Evolutionary conservation across 1,139 yeast species (phyloP).

Genomic region (Suhomyces maxii): DNA sequence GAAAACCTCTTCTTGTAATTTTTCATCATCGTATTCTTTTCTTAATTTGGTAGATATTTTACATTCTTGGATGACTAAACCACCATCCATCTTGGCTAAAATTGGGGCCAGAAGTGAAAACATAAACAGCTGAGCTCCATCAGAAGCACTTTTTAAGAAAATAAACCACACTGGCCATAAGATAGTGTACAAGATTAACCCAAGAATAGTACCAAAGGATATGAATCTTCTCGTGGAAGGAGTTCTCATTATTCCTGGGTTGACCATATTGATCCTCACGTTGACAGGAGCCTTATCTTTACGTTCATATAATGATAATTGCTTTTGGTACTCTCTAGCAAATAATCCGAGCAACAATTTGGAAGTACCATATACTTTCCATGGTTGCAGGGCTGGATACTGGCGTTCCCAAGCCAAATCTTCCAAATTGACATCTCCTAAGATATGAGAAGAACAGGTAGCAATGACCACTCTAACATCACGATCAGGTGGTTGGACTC

Average conservation of each 20-base stretch:
- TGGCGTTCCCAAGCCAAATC: constrained; percentile 69
- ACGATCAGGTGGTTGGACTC: constrained; percentile 90
- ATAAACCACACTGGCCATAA: constrained; percentile 83
- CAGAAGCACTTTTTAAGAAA: constrained; percentile 66
- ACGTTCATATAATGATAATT: constrained; percentile 55
- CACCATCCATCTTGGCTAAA: constrained; percentile 58
- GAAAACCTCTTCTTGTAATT: constrained; percentile 61
- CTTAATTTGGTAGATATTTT: constrained; percentile 48
- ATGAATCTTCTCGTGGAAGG: constrained; percentile 79
- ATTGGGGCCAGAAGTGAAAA: constrained; percentile 76
- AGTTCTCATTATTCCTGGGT: constrained; percentile 90
- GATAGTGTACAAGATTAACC: constrained; percentile 65
- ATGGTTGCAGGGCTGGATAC: constrained; percentile 65
- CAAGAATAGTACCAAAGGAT: constrained; percentile 74
- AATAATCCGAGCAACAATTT: constrained; percentile 74
- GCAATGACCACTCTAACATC: constrained; percentile 81
- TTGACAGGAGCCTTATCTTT: constrained; percentile 69
- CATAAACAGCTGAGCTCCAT: constrained; percentile 79
- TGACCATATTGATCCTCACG: constrained; percentile 72
- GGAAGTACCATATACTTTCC: constrained; percentile 79
- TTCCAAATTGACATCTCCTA: constrained; percentile 62
- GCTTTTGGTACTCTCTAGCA: constrained; percentile 72
- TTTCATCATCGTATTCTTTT: constrained; percentile 60
- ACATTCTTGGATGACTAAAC: constrained; percentile 73
- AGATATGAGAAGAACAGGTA: constrained; percentile 72